Evolutionary conservation across 805 yeast species (phyloP), one percentile per base, ranked within the genome.

Genomic region (Ogataea ramenticola): DNA sequence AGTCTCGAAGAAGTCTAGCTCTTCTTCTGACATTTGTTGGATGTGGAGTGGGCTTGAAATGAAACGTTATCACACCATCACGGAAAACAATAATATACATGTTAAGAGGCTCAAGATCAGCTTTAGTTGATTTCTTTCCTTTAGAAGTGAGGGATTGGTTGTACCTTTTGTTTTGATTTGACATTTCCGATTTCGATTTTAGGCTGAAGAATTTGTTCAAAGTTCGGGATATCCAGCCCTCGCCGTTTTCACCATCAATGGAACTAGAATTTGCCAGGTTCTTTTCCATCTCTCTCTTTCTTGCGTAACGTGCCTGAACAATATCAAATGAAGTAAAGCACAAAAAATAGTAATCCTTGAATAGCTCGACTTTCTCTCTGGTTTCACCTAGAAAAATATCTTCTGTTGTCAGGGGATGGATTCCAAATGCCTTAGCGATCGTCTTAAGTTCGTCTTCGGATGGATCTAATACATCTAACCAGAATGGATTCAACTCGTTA

Each of bases 381-480:
- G 96, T 85, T 59, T 91, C 99, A 2, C 96, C 96, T 27, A 90
- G 65, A 47, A 86, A 84, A 40, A 91, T 90, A 65, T 91, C 99
- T 60, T 91, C 99, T 0, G 97, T 86, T 0, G 99, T 91, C 54
- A 91, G 74, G 0, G 99, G 99, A 63, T 91, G 99, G 45, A 91
- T 87, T 1, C 95, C 96, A 66, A 91, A 91, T 0, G 97, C 80
- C 55, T 88, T 88, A 24, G 95, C 79, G 14, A 91, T 54, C 0
- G 84, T 93, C 56, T 91, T 89, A 95, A 93, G 87, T 62, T 91
- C 99, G 52, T 89, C 97, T 57, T 93, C 98, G 0, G 96, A 86
- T 11, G 99, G 99, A 56, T 87, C 84, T 45, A 86, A 67, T 12
- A 91, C 85, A 62, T 91, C 98, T 11, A 91, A 71, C 99, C 99